A percentile compares a stretch with the other conserved stretches of the same genome.
phyloP scores from a whole-genome alignment of 2,329 filamentous ascomycete species.

The Cercospora nicotianae region DNA sequence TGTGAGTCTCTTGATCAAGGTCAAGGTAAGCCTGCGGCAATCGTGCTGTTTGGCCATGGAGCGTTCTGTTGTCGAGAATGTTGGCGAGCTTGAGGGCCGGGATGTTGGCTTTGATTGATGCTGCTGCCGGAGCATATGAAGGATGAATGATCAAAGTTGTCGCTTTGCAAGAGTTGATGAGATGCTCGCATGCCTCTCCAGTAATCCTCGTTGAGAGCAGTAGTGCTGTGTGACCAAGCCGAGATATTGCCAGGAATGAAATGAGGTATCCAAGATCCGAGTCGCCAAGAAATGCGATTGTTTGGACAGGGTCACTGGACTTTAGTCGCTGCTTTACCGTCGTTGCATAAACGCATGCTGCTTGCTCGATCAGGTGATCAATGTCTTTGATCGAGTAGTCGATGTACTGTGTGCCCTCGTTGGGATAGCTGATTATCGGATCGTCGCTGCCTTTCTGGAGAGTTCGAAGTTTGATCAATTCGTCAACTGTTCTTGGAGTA shows the following conservation, averaged over 20 bases:
- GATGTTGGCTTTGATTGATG: constrained; percentile 29
- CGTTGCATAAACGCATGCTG: constrained; percentile 23
- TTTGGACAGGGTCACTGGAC: constrained; percentile 29
- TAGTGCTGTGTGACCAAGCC: constrained; percentile 55
- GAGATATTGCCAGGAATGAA: constrained; percentile 53
- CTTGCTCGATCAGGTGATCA: constrained; percentile 24
- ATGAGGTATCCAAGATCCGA: constrained; percentile 57
- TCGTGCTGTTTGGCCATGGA: neutral
- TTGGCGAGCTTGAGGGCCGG: constrained; percentile 35
- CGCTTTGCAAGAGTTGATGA: constrained; percentile 46
- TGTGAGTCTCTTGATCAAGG: constrained; percentile 30
- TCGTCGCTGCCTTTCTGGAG: constrained; percentile 19
- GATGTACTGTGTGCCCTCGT: constrained; percentile 25
- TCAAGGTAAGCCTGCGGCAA: constrained; percentile 29
- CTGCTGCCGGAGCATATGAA: constrained; percentile 28
- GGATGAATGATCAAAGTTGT: constrained; percentile 26
- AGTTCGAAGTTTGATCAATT: constrained; percentile 24
- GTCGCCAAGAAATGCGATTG: constrained; percentile 52
- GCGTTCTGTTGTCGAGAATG: constrained; percentile 23
- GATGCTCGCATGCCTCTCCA: constrained; percentile 50
- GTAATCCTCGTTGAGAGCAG: constrained; percentile 56
- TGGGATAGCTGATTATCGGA: constrained; percentile 29
- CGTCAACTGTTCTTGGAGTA: constrained; percentile 25
- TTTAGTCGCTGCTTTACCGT: constrained; percentile 23
- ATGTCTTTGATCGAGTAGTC: constrained; percentile 28